Conservation (phyloP, 495 filamentous ascomycete species). For the Daldinia loculata region DNA sequence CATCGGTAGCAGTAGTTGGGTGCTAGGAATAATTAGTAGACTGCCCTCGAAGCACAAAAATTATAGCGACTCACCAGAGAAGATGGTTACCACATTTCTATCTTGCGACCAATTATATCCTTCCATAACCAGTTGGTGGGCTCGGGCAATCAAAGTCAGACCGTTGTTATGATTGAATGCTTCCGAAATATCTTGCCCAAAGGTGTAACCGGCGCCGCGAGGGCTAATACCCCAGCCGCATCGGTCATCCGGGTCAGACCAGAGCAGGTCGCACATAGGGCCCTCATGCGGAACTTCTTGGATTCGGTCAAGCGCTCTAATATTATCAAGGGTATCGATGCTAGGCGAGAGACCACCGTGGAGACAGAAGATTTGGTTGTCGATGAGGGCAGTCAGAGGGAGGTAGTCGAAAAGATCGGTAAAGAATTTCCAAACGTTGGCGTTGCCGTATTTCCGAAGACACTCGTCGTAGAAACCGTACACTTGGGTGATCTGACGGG, state of each 20-base stretch:
- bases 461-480: conserved; percentile 99
- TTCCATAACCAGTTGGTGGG: conserved; percentile 98
- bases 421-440: conserved; percentile 99
- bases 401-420: conserved; percentile 99
- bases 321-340: conserved; percentile 98
- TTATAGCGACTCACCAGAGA: conserved; percentile 74
- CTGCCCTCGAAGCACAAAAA: background rate
- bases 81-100: conserved; percentile 97
- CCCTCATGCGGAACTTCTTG: conserved; percentile 99
- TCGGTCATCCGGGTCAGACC: conserved; percentile 97
- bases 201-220: conserved; percentile 96
- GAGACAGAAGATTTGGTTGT: conserved; percentile 99
- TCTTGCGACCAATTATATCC: conserved; percentile 99
- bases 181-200: conserved; percentile 99
- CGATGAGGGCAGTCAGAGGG: conserved; percentile 95
- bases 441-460: conserved; percentile 96
- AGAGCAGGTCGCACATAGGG: conserved; percentile 97
- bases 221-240: conserved; percentile 99
- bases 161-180: conserved; percentile 99
- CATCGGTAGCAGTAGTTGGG: conserved; percentile 99
- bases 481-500: conserved; percentile 95
- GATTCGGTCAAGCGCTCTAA: conserved; percentile 92
- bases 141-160: conserved; percentile 90
- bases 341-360: conserved; percentile 95
- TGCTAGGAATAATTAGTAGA: conserved; percentile 58